Evolutionary conservation across 2,329 filamentous ascomycete species (phyloP).

Genomic region (Ambrosiella cleistominuta): DNA sequence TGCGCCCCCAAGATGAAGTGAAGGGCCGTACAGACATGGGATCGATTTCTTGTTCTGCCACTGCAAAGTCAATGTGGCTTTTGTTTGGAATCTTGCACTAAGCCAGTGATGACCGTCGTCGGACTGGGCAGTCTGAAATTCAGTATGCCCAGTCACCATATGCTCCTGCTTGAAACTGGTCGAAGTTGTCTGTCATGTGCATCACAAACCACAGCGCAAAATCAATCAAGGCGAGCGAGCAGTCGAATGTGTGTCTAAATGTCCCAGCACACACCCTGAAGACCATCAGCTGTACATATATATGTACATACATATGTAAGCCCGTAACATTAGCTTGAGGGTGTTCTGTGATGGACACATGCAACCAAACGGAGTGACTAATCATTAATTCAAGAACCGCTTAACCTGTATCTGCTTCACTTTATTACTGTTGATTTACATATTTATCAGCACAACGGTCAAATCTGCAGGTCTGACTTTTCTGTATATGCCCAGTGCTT

Average conservation of each 20-base stretch:
- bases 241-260: not conserved
- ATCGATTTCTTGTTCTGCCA: not conserved
- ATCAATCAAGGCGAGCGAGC: not conserved
- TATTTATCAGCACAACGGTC: not conserved
- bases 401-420: not conserved
- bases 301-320: not conserved
- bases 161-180: not conserved
- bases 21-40: not conserved
- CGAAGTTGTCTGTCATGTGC: conserved; percentile 1
- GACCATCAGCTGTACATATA: not conserved
- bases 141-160: not conserved
- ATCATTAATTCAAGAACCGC: not conserved
- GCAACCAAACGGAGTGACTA: not conserved
- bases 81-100: not conserved
- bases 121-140: not conserved
- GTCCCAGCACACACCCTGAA: not conserved
- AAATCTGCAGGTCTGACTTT: not conserved
- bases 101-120: not conserved
- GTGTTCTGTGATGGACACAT: not conserved
- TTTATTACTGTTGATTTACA: not conserved
- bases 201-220: not conserved
- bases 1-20: not conserved
- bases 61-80: too few species aligned
- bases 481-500: not conserved
- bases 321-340: not conserved